A percentile compares a stretch with the other conserved stretches of the same genome.
Evolutionary conservation across 352 stramenopile genomes (phyloP).

Genomic region (Phytophthora uliginosa): DNA sequence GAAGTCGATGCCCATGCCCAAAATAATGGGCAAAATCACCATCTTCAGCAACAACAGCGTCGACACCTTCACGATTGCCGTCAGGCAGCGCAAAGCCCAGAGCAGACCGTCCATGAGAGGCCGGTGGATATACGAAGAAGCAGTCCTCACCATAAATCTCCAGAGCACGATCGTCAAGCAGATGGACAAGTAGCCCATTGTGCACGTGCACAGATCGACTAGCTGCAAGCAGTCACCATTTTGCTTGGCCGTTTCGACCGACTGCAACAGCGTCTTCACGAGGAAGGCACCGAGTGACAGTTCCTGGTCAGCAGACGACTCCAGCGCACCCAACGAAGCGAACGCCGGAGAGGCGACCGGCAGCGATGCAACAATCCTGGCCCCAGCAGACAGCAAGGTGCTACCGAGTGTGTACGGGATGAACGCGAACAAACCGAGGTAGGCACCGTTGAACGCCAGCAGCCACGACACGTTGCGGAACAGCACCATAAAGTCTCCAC

Average conservation of each 20-base stretch:
- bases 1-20: constrained; percentile 96
- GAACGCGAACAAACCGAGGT: constrained; percentile 97
- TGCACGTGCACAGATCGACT: constrained; percentile 87
- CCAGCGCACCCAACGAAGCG: constrained; percentile 26
- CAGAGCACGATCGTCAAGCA: constrained; percentile 88
- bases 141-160: constrained; percentile 87
- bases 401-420: constrained; percentile 96
- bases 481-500: constrained; percentile 94
- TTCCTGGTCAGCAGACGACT: constrained; percentile 30
- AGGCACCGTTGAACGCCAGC: constrained; percentile 97
- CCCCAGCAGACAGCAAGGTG: constrained; percentile 84
- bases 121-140: constrained; percentile 87
- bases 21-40: constrained; percentile 95
- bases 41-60: constrained; percentile 98
- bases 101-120: constrained; percentile 84
- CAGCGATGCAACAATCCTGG: constrained; percentile 67
- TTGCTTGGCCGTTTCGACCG: constrained; percentile 66
- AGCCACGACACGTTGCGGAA: constrained; percentile 98
- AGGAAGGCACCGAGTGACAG: constrained; percentile 48
- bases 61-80: constrained; percentile 95
- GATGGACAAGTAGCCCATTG: constrained; percentile 84
- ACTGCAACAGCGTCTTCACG: constrained; percentile 63
- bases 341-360: constrained; percentile 44
- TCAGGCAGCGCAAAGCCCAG: constrained; percentile 85
- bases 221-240: constrained; percentile 86